Evolutionary conservation across 352 stramenopile species (phyloP), one percentile per base, ranked within the genome.

Genomic region (Pythium scleroteichum): DNA sequence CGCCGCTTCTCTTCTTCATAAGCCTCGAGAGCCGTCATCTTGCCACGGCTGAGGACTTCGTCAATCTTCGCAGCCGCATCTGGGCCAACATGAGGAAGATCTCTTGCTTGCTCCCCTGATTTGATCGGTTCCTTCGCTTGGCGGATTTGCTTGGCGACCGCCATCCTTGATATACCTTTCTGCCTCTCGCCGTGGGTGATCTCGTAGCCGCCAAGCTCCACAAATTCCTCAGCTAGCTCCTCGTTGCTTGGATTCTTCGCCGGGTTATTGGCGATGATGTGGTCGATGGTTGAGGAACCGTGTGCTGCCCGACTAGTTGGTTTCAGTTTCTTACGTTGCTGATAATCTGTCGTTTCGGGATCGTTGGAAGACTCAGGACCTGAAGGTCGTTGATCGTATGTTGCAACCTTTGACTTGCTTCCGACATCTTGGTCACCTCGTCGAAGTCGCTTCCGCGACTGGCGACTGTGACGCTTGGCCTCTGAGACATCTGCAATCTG

Each of bases 401-500:
- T 35, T 42, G 2, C n/a, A n/a, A n/a, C n/a, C n/a, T n/a, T n/a
- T n/a, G 40, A 19, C 13, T 1, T 14, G 44, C 20, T 4, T 33
- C 20, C 24, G 22, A 2, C 53, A 35, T 17, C 24, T 19, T 61
- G 42, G 9, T 68, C 53, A 42, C 68, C 58, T 65, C 40, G 40
- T 54, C 63, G 50, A 3, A 58, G 54, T 0, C 60, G 52, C 7
- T 47, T 13, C 0, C 67, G 72, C 39, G 66, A 64, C n/a, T 77
- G 68, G 9, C 70, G 73, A 29, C 53, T 69, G 32, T 64, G 53
- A 7, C 58, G 72, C 47, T 81, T 88, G 20, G 63, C 53, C 39
- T 78, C 66, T 40, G 75, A 45, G 5, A 75, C 69, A 27, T 78
- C 55, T 41, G 78, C 48, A 13, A 79, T 63, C 52, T 89, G 73